A percentile compares a stretch with the other conserved stretches of the same genome.
Evolutionary conservation across 371 early-diverging fungal genomes (phyloP).

Genomic region (Mortierella sp.): DNA sequence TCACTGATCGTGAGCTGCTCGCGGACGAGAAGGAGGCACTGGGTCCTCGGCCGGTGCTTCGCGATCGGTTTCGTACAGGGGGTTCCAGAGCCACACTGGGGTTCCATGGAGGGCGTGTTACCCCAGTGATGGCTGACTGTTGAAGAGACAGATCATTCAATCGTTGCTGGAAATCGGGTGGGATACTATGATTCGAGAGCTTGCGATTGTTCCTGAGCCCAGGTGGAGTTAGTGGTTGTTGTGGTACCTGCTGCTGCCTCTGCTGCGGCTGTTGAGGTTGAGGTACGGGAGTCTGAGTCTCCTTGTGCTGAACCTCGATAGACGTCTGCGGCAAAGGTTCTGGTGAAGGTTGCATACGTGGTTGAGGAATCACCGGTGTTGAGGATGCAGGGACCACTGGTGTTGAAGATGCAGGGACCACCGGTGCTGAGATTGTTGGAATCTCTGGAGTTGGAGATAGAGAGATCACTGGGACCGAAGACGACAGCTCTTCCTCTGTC

Average conservation of each 20-base stretch:
- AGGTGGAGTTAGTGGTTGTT: neutral
- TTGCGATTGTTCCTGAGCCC: slow-evolving; percentile 10
- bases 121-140: slow-evolving; percentile 11
- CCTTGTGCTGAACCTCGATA: slow-evolving; percentile 1
- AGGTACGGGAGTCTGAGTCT: slow-evolving; percentile 5
- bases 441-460: slow-evolving; percentile 21
- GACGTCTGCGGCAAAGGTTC: slow-evolving; percentile 13
- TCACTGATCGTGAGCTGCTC: slow-evolving; percentile 31
- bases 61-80: slow-evolving; percentile 20
- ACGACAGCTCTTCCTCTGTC: neutral
- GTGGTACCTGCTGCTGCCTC: neutral
- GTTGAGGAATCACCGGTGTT: slow-evolving; percentile 17
- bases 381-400: slow-evolving; percentile 10
- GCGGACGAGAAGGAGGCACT: slow-evolving; percentile 3
- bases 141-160: slow-evolving; percentile 35
- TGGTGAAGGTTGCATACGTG: slow-evolving; percentile 17
- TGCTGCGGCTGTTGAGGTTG: slow-evolving; percentile 6
- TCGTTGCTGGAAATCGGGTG: slow-evolving; percentile 41
- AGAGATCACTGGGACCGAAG: neutral
- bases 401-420: slow-evolving; percentile 16
- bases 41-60: slow-evolving; percentile 20
- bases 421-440: too few species aligned
- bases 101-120: slow-evolving; percentile 41
- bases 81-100: slow-evolving; percentile 33
- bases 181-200: slow-evolving; percentile 7